phyloP scores from a whole-genome alignment of 768 basidiomycete species.

The Rhizopogon vesiculosus region DNA sequence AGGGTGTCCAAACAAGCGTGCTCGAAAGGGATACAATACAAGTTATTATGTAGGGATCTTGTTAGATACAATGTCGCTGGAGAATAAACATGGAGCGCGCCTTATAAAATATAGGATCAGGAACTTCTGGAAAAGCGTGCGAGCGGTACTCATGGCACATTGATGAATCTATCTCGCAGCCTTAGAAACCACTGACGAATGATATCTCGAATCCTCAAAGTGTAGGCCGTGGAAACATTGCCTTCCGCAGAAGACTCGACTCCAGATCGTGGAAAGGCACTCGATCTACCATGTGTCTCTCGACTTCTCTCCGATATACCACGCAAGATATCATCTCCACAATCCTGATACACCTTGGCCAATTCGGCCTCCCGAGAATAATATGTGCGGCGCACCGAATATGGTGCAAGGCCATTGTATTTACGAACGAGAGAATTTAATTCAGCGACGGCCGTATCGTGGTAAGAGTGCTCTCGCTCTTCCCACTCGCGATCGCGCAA shows the following conservation, averaged over 20 bases:
- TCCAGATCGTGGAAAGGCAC: background rate
- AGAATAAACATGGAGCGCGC: background rate
- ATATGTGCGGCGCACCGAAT: slow-evolving; percentile 64
- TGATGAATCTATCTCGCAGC: slow-evolving; percentile 7
- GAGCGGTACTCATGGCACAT: background rate
- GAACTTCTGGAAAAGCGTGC: background rate
- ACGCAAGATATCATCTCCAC: slow-evolving; percentile 46
- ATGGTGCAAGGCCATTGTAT: slow-evolving; percentile 79
- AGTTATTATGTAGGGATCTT: background rate
- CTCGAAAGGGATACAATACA: background rate
- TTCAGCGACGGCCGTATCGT: slow-evolving; percentile 63
- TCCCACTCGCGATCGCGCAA: slow-evolving; percentile 72
- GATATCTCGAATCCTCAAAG: slow-evolving; percentile 21
- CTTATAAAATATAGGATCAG: background rate
- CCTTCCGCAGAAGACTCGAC: slow-evolving; percentile 5
- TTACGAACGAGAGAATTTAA: slow-evolving; percentile 72
- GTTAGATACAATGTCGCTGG: slow-evolving; percentile 5
- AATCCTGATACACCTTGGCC: slow-evolving; percentile 43
- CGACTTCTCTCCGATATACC: slow-evolving; percentile 29
- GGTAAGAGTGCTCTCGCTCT: slow-evolving; percentile 58
- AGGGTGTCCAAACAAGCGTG: background rate
- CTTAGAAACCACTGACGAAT: slow-evolving; percentile 22
- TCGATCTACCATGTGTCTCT: background rate
- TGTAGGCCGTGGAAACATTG: background rate
- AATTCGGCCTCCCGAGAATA: slow-evolving; percentile 57